Base-by-base conservation (phyloP, 1,284 basidiomycete species). In the Phlebopus sp. region DNA sequence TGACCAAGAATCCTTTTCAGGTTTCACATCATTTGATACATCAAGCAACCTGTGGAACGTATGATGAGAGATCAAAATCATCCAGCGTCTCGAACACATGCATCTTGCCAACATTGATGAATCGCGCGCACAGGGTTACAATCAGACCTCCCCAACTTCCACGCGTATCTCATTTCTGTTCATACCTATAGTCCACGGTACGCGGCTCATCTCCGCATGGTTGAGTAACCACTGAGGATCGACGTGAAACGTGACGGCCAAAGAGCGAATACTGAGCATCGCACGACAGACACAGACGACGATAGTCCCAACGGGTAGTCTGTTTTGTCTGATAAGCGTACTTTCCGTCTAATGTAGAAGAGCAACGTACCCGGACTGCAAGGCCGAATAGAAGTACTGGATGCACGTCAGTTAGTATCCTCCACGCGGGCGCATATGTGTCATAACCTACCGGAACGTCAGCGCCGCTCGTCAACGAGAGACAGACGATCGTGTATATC, bases 121-220 rank as follows among this genome's bases (percentile, higher is more conserved):
- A 29, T 29, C 27, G 10, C 10, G 10, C 10, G 27, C 8, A 29
- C 27, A 29, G 27, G 13, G 9, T 25, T 9, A 31, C n/a, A 7
- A 18, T 21, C 41, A 42, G 9, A 21, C 23, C 35, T 36, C 18
- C n/a, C 40, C 9, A 14, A 43, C 18, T 11, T 47, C 51, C 18
- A 52, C 51, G 11, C 32, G 39, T 25, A 52, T 43, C 37, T 52
- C 51, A 19, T 21, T 50, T 8, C 47, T 40, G 14, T 27, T 25
- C 3, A 17, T 15, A 21, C 51, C 51, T 31, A 21, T 38, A 10
- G 30, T 41, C 36, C 44, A 47, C 14, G 23, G 49, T 14, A 53
- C 37, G 18, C 52, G 52, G 30, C 41, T 52, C 44, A 52, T 52
- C 35, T 53, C 51, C 5, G 51, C 50, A 17, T 52, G 50, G 18